Conservation (phyloP, 345 rosid species). For the Linum usitatissimum region DNA sequence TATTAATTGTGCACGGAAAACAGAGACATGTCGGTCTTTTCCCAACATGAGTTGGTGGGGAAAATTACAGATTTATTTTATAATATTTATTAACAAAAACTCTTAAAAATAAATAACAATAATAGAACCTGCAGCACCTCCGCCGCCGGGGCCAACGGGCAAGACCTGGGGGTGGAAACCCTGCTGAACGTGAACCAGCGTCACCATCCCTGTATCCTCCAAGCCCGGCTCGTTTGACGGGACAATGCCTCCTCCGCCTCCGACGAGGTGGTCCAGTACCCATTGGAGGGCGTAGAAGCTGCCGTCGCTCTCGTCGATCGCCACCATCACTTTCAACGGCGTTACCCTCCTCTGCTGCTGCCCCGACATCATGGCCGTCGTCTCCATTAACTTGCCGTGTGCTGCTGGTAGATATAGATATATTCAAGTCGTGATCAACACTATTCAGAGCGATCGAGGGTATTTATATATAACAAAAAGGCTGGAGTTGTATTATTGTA, state of each 20-base stretch:
- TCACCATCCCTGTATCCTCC: conserved; percentile 28
- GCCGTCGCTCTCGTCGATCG: conserved; percentile 51
- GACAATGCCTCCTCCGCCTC: conserved; percentile 1
- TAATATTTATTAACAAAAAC: too few species aligned
- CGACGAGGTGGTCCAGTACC: conserved; percentile 36
- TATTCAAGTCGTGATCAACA: too few species aligned
- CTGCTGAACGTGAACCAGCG: conserved; percentile 47
- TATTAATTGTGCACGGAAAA: too few species aligned
- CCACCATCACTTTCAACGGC: conserved; percentile 41
- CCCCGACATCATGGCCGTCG: background rate
- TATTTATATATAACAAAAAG: background rate
- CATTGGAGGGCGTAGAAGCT: conserved; percentile 57
- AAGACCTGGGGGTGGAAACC: conserved; percentile 28
- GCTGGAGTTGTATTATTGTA: background rate
- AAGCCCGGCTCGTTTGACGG: conserved; percentile 10
- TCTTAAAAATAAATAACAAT: background rate
- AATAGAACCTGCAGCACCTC: conserved; percentile 17
- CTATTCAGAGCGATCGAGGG: background rate
- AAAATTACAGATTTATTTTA: too few species aligned
- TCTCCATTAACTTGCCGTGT: background rate
- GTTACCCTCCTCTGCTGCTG: conserved; percentile 7
- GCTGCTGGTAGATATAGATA: background rate
- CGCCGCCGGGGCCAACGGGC: conserved; percentile 42
- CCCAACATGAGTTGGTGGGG: too few species aligned
- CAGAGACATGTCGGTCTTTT: too few species aligned